Percentiles rank a stretch among this genome's conserved stretches.
Conservation (phyloP, 495 filamentous ascomycete species). For the Oidiodendron maius region DNA sequence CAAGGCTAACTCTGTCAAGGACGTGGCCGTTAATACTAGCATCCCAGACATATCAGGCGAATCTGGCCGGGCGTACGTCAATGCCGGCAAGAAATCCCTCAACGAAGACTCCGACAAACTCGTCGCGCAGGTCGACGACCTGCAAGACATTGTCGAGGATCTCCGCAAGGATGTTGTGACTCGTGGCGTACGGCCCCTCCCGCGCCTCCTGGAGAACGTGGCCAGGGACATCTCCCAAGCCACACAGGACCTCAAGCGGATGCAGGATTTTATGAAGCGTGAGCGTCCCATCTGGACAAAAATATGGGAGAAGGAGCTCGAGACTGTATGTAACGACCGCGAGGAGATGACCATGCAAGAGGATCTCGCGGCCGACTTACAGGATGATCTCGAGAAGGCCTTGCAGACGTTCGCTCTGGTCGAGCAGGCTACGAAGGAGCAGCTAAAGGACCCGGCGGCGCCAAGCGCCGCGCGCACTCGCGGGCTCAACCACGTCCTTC, state of each 20-base stretch:
- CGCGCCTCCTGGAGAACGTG: constrained; percentile 83
- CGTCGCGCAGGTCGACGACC: constrained; percentile 85
- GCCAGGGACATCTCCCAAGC: constrained; percentile 78
- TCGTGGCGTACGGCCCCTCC: constrained; percentile 86
- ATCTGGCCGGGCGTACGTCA: constrained; percentile 76
- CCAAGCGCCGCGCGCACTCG: constrained; percentile 40
- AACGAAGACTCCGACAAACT: constrained; percentile 79
- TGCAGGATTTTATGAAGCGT: constrained; percentile 82
- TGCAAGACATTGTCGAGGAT: constrained; percentile 94
- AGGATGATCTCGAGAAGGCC: constrained; percentile 93
- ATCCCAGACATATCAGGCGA: constrained; percentile 60
- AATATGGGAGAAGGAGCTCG: constrained; percentile 95
- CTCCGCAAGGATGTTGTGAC: constrained; percentile 94
- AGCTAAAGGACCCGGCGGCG: constrained; percentile 64
- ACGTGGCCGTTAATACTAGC: constrained; percentile 59
- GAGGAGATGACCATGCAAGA: constrained; percentile 93
- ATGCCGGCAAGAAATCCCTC: constrained; percentile 77
- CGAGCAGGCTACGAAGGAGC: constrained; percentile 93
- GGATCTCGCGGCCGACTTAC: constrained; percentile 82
- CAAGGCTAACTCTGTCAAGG: constrained; percentile 77
- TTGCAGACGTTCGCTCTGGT: constrained; percentile 88
- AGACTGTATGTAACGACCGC: constrained; percentile 89
- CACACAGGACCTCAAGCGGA: constrained; percentile 85
- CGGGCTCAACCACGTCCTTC: constrained; percentile 53
- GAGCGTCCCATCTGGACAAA: constrained; percentile 97